phyloP scores from a whole-genome alignment of 192 early-diverging fungal species.

The Backusella tarrabulga region DNA sequence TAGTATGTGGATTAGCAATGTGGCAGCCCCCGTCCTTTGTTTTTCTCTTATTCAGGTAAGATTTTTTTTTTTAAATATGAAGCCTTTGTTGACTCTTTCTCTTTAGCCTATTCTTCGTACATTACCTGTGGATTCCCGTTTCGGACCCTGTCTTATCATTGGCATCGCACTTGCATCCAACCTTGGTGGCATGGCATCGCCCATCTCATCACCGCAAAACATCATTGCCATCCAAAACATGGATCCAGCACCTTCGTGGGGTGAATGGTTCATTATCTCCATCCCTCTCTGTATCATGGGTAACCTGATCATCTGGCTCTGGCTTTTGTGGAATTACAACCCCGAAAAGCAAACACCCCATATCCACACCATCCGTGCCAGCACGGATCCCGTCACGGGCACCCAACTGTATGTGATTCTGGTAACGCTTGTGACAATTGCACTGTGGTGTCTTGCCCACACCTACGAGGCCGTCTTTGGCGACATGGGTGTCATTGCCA shows the following conservation, averaged over 20 bases:
- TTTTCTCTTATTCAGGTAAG: constrained; percentile 83
- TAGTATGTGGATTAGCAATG: constrained; percentile 98
- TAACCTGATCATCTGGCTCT: constrained; percentile 80
- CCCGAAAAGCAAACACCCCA: constrained; percentile 64
- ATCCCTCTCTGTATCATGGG: constrained; percentile 82
- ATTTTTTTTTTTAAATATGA: neutral
- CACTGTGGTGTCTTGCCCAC: constrained; percentile 87
- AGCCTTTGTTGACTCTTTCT: too few relatives aligned
- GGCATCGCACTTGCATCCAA: constrained; percentile 98
- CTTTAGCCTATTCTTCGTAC: constrained; percentile 86
- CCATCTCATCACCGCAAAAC: constrained; percentile 97
- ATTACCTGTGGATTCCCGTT: constrained; percentile 73
- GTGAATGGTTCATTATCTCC: constrained; percentile 86
- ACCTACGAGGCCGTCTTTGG: constrained; percentile 74
- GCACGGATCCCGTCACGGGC: constrained; percentile 50
- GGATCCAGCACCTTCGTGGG: constrained; percentile 85
- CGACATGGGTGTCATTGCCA: constrained; percentile 95
- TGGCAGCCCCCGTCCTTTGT: constrained; percentile 95
- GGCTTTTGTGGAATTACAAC: constrained; percentile 78
- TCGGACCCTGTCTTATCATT: constrained; percentile 85
- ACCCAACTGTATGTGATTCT: constrained; percentile 77
- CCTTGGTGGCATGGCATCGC: constrained; percentile 96
- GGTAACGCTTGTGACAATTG: constrained; percentile 77
- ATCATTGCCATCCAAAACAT: constrained; percentile 94
- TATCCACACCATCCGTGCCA: constrained; percentile 57